Base-by-base conservation (phyloP, 176 grass and related monocot species). In the Microstegium vimineum region DNA sequence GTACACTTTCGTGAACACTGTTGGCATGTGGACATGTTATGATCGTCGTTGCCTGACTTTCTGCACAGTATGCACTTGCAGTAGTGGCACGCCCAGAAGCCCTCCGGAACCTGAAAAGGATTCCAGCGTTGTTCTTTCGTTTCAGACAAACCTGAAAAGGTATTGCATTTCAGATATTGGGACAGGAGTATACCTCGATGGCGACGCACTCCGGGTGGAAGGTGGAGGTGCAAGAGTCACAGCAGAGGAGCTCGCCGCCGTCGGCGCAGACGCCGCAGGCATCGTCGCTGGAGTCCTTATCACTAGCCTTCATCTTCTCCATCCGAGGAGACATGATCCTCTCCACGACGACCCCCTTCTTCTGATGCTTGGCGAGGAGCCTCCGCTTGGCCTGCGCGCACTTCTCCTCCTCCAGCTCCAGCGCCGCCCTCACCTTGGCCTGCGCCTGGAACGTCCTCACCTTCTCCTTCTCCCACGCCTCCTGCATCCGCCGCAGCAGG, bases 201-300 rank as follows among this genome's bases (percentile, higher is more conserved):
- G 65, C 51, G 40, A 97, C 75, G 81, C 91, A 97, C 8, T 88
- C 94, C 2, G 88, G 86, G 69, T 97, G 94, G 82, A 97, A 94
- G 45, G 94, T 97, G 2, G 89, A 91, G 38, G 91, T 79, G 78
- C 94, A 34, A 4, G 33, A 34, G 33, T 34, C 4, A 4, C 33
- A 34, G 33, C 33, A 34, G 33, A 97, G 72, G 2, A 97, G 80
- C 34, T 90, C 67, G 8, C 94, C 94, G 15, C 94, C 88, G 42
- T 97, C 91, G 5, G 89, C 94, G 86, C 91, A 97, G 68, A 93
- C 73, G 45, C 91, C 94, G 43, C 94, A 97, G 25, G 86, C 90
- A 56, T 97, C 94, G 81, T 93, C 94, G 65, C 89, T 97, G 59
- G 84, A 75, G 26, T 93, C 94, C 41, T 65, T 82, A 5, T 57